Evolutionary conservation across 75 land plant genomes (phyloP).

Genomic region (Pinus taeda): DNA sequence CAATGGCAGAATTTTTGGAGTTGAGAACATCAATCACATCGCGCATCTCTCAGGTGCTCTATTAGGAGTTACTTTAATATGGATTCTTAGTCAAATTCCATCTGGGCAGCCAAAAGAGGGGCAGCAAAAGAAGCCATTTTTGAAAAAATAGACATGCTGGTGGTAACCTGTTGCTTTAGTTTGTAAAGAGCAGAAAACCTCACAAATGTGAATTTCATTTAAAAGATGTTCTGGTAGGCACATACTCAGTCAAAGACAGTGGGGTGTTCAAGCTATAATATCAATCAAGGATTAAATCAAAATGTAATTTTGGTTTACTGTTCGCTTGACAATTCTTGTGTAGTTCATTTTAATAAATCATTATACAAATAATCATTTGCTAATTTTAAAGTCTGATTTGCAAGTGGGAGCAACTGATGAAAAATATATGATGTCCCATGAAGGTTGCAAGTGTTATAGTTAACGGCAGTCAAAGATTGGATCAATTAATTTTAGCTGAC

Average conservation of each 20-base stretch:
- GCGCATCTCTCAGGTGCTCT: constrained; percentile 97
- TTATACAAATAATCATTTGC: too few relatives aligned
- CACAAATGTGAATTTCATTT: background rate
- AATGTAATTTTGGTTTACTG: background rate
- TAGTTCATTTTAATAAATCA: too few relatives aligned
- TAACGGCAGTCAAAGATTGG: too few relatives aligned
- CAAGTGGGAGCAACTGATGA: too few relatives aligned
- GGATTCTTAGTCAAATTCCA: constrained; percentile 72
- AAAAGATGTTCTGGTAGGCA: background rate
- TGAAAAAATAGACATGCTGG: background rate
- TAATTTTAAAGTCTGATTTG: too few relatives aligned
- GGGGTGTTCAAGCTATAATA: background rate
- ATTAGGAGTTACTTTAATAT: constrained; percentile 76
- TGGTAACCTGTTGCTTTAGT: background rate
- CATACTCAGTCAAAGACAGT: background rate
- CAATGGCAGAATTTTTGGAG: constrained; percentile 13
- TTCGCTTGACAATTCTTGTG: background rate
- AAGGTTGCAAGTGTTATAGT: too few relatives aligned
- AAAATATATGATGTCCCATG: too few relatives aligned
- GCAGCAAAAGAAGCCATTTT: background rate
- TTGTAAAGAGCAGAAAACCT: background rate
- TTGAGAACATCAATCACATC: constrained; percentile 78
- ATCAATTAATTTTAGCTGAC: too few relatives aligned
- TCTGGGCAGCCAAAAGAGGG: constrained; percentile 13
- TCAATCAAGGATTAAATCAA: background rate